Evolutionary conservation across 2,329 filamentous ascomycete species (phyloP), one percentile per base, ranked within the genome.

Genomic region (Neofusicoccum kwambonambiense): DNA sequence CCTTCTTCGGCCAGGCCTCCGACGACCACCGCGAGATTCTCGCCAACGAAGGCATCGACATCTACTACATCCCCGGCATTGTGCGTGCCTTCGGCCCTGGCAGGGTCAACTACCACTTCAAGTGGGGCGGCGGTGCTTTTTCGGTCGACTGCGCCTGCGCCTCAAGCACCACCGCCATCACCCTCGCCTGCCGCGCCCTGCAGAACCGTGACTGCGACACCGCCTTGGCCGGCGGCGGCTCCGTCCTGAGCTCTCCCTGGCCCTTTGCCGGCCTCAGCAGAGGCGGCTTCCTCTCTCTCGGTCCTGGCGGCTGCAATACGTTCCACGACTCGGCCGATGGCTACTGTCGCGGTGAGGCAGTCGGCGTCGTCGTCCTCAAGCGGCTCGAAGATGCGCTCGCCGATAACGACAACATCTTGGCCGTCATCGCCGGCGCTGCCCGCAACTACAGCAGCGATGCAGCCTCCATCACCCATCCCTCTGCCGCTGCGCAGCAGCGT

Each of bases 281-380:
- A 13, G 69, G 67, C 63, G 61, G 68, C 6, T 61, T 71, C 51
- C 69, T 77, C 41, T 75, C 70, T 19, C 19, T 19, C 1, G 72
- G 74, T 37, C 71, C 69, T 12, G 75, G 76, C 1, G 67, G 65
- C n/a, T 75, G 69, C 47, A 64, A 68, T 44, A 75, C 73, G 42
- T 79, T 74, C 65, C 87, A 87, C 68, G 71, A 78, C 11, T 78
- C 80, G 3, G 88, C 86, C n/a, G 84, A 86, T 66, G 88, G 88
- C 1, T 90, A 90, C 70, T 87, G 83, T 0, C 80, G 87, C 37
- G 87, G 87, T 1, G 88, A 90, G 69, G 88, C 87, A 0, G 78
- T 85, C 27, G 86, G 81, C 0, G 79, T 85, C 13, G 69, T 89
- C 2, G 71, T 88, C 9, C 71, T 89, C 12, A 89, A 89, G 74